These are phyloP conservation scores for Fusarium praegraminearum DNA, from an alignment of 2,329 filamentous ascomycete species.

Conservation along the genomic window DNA sequence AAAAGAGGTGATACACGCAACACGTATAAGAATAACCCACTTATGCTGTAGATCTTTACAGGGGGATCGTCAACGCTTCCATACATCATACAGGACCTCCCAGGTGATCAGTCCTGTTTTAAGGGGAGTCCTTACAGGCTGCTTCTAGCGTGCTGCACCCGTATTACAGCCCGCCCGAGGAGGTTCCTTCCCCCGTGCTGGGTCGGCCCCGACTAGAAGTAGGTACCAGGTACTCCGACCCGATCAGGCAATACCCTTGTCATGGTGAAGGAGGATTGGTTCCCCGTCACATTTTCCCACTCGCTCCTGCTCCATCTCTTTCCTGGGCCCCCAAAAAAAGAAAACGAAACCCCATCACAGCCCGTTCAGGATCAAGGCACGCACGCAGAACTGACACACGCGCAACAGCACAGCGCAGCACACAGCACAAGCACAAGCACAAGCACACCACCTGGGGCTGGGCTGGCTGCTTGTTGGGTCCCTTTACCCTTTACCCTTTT, in stretches of 20 bases:
- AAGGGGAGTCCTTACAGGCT: constrained; percentile 7
- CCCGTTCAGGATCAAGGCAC: constrained; percentile 38
- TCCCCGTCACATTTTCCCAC: constrained; percentile 21
- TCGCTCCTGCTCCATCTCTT: constrained; percentile 15
- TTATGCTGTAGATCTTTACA: constrained; percentile 32
- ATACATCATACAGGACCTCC: background rate
- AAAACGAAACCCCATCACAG: constrained; percentile 37
- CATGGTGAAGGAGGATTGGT: background rate
- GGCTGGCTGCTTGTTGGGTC: constrained; percentile 18
- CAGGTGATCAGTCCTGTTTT: background rate
- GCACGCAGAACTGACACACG: constrained; percentile 40
- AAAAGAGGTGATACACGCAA: background rate
- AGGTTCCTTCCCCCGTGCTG: constrained; percentile 1
- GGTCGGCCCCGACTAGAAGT: constrained; percentile 8
- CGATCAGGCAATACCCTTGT: constrained; percentile 6
- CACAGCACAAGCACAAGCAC: constrained; percentile 19
- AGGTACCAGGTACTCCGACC: constrained; percentile 28
- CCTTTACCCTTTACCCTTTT: constrained; percentile 9
- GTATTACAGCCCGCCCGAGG: background rate
- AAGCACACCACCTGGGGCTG: constrained; percentile 25
- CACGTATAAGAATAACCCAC: constrained; percentile 18
- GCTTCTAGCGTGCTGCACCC: background rate
- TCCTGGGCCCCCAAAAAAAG: constrained; percentile 29
- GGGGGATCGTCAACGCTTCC: constrained; percentile 23
- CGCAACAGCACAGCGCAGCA: constrained; percentile 4